A percentile compares a stretch with the other conserved stretches of the same genome.
These are phyloP conservation scores for Hamamelis virginiana DNA, from an alignment of 164 flowering plant genomes.

Conservation along the genomic window DNA sequence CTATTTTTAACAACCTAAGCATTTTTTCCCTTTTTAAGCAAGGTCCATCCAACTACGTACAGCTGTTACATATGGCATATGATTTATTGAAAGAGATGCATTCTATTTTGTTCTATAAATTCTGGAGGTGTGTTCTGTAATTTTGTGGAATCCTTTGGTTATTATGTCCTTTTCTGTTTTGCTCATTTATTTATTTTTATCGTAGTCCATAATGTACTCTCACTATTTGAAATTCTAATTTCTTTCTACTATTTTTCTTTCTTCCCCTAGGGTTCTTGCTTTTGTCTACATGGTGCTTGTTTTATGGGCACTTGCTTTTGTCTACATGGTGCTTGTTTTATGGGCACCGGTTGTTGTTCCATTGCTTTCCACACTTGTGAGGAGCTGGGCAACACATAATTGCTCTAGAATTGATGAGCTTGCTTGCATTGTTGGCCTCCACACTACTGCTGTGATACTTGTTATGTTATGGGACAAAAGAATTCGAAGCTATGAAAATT, in stretches of 20 bases:
- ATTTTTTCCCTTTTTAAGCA: no score
- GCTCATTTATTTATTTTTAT: neutral
- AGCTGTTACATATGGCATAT: no score
- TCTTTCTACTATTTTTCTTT: neutral
- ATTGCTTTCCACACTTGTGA: conserved; percentile 75
- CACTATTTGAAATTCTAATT: neutral
- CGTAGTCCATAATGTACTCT: neutral
- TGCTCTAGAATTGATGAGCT: conserved; percentile 60
- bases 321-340: conserved; percentile 80
- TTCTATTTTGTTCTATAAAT: no score
- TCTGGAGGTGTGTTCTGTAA: neutral
- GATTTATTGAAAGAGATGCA: no score
- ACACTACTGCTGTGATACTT: conserved; percentile 62
- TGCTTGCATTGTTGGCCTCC: conserved; percentile 70
- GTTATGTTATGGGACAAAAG: conserved; percentile 81
- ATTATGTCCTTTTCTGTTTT: neutral
- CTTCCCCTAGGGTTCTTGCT: conserved; percentile 60
- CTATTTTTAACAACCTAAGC: no score
- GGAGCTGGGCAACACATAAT: conserved; percentile 60
- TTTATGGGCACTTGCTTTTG: conserved; percentile 83
- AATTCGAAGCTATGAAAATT: conserved; percentile 68
- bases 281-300: conserved; percentile 81
- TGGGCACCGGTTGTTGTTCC: conserved; percentile 95
- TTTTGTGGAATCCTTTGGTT: neutral
- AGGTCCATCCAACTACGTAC: no score